These are phyloP conservation scores for Fusarium sp. DNA, from an alignment of 2,329 filamentous ascomycete species.

Conservation along the genomic window DNA sequence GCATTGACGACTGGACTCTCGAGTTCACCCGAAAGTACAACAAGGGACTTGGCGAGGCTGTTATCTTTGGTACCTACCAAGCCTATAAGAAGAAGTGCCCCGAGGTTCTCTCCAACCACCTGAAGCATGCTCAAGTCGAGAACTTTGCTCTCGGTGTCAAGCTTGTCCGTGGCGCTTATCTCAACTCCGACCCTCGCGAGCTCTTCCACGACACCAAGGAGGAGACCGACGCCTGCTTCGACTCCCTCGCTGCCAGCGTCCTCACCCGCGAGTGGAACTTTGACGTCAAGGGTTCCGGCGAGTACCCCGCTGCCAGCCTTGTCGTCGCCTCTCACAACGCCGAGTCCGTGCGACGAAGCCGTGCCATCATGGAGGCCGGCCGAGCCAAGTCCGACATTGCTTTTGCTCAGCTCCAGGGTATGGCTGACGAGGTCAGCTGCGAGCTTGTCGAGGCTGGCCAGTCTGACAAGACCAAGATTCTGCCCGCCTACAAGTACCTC, in stretches of 20 bases:
- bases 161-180: constrained; percentile 78
- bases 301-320: constrained; percentile 68
- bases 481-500: constrained; percentile 76
- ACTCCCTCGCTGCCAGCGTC: constrained; percentile 74
- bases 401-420: constrained; percentile 83
- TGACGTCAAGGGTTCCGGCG: constrained; percentile 47
- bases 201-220: constrained; percentile 77
- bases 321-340: constrained; percentile 88
- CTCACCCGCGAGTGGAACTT: constrained; percentile 62
- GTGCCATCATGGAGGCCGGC: constrained; percentile 59
- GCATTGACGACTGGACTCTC: constrained; percentile 83
- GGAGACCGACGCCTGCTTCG: constrained; percentile 76
- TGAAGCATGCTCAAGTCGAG: constrained; percentile 65
- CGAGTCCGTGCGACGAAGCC: constrained; percentile 70
- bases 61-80: constrained; percentile 85
- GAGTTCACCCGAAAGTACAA: constrained; percentile 83
- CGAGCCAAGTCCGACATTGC: constrained; percentile 52
- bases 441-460: constrained; percentile 58
- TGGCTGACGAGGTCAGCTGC: constrained; percentile 92
- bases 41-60: constrained; percentile 66
- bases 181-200: constrained; percentile 73
- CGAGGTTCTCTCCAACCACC: constrained; percentile 64
- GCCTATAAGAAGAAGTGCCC: constrained; percentile 76
- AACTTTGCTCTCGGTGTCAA: constrained; percentile 77
- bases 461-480: constrained; percentile 42